These are phyloP conservation scores for Leccinum barrowsii DNA, from an alignment of 768 basidiomycete species.

Conservation along the genomic window DNA sequence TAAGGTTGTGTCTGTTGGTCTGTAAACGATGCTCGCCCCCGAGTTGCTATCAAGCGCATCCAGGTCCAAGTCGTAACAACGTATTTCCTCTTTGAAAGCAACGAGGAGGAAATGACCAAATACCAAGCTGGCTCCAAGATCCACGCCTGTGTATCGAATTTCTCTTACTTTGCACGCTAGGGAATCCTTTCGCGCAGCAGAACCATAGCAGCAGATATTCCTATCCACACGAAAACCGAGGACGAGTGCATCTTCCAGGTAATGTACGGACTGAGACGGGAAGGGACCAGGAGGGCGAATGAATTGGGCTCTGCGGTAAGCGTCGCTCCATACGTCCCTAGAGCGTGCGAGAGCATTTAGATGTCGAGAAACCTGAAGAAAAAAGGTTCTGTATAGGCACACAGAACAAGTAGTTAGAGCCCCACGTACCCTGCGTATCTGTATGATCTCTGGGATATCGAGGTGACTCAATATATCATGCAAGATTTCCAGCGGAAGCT, in stretches of 20 bases:
- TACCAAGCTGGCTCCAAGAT: conserved; percentile 3
- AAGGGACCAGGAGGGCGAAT: conserved; percentile 19
- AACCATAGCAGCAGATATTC: not conserved
- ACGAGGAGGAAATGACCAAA: conserved; percentile 16
- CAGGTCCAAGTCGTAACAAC: conserved; percentile 14
- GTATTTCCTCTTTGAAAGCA: conserved; percentile 11
- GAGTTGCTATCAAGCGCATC: not conserved
- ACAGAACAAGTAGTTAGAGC: not conserved
- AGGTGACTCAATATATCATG: conserved; percentile 11
- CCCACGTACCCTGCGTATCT: conserved; percentile 11
- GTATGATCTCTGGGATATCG: conserved; percentile 15
- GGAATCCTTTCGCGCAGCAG: not conserved
- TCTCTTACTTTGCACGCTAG: not conserved
- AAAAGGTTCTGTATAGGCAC: not conserved
- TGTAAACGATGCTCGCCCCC: conserved; percentile 8
- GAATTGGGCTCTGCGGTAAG: conserved; percentile 12
- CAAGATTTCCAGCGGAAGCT: conserved; percentile 15
- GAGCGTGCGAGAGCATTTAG: conserved; percentile 3
- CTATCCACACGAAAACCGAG: conserved; percentile 6
- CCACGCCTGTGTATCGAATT: conserved; percentile 7
- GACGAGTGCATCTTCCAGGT: conserved; percentile 15
- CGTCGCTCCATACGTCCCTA: conserved; percentile 15
- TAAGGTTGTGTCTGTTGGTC: not conserved
- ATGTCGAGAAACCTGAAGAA: conserved; percentile 10
- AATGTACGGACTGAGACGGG: conserved; percentile 8